These are phyloP conservation scores for Actinomortierella ambigua DNA, from an alignment of 371 early-diverging fungal genomes.

Conservation along the genomic window DNA sequence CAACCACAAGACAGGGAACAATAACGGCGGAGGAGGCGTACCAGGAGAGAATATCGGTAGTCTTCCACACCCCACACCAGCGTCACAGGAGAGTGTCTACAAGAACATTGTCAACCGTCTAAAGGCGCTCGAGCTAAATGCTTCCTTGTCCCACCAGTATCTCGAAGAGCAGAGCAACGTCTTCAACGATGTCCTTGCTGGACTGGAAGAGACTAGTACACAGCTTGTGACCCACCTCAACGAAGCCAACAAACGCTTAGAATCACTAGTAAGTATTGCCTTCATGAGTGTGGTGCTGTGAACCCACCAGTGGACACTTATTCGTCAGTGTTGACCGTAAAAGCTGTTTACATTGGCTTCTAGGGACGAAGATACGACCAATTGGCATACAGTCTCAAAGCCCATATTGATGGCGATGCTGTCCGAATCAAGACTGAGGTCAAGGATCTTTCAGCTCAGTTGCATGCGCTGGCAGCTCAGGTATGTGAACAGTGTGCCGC, in stretches of 20 bases:
- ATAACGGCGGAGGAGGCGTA: slow-evolving; percentile 7
- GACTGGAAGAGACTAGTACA: slow-evolving; percentile 55
- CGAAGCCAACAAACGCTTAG: slow-evolving; percentile 35
- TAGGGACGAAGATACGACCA: slow-evolving; percentile 45
- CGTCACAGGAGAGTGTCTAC: slow-evolving; percentile 79
- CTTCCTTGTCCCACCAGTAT: slow-evolving; percentile 78
- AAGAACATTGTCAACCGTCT: slow-evolving; percentile 91
- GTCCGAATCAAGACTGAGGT: no score
- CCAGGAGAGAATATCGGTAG: slow-evolving; percentile 12
- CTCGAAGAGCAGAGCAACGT: slow-evolving; percentile 86
- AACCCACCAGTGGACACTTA: no score
- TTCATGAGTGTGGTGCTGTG: no score
- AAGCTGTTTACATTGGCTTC: no score
- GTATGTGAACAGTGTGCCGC: no score
- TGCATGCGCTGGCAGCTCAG: no score
- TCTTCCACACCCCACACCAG: slow-evolving; percentile 11
- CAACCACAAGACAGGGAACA: slow-evolving; percentile 9
- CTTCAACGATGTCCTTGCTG: slow-evolving; percentile 73
- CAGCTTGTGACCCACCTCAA: slow-evolving; percentile 41
- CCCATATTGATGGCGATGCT: slow-evolving; percentile 36
- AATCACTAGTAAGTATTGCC: slow-evolving; percentile 18
- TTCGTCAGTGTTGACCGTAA: no score
- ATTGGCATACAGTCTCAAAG: slow-evolving; percentile 35
- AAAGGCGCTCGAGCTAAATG: slow-evolving; percentile 75
- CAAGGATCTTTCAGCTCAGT: no score